Conservation (phyloP, 306 rosid species). For the Sicyos baderoa region DNA sequence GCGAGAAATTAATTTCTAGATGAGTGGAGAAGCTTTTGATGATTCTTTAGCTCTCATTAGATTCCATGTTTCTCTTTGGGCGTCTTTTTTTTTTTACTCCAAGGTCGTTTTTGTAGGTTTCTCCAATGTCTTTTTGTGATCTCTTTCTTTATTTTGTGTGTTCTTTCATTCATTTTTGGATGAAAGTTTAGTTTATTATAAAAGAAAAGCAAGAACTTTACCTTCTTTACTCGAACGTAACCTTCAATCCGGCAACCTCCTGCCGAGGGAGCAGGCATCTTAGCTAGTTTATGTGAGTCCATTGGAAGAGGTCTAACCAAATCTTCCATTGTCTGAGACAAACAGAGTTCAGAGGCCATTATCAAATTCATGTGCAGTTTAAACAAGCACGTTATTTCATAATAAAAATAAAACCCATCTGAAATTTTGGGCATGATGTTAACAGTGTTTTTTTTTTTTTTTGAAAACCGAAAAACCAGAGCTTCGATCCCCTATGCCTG, state of each 20-base stretch:
- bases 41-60: no score
- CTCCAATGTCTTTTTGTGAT: no score
- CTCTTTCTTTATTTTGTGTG: no score
- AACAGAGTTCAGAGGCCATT: constrained; percentile 21
- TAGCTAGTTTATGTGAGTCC: constrained; percentile 44
- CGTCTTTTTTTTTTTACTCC: no score
- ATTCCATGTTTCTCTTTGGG: no score
- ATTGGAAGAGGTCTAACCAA: constrained; percentile 55
- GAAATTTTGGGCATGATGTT: not conserved
- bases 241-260: constrained; percentile 96
- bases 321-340: constrained; percentile 59
- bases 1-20: no score
- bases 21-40: no score
- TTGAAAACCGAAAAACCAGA: no score
- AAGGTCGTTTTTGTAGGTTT: no score
- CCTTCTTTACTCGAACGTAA: constrained; percentile 91
- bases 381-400: not conserved
- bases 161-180: no score
- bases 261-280: constrained; percentile 83
- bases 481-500: no score
- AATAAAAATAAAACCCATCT: not conserved
- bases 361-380: not conserved
- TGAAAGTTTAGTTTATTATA: no score
- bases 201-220: constrained; percentile 11
- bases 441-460: not conserved